These are phyloP conservation scores for Mucor saturninus DNA, from an alignment of 371 early-diverging fungal species.

Conservation along the genomic window DNA sequence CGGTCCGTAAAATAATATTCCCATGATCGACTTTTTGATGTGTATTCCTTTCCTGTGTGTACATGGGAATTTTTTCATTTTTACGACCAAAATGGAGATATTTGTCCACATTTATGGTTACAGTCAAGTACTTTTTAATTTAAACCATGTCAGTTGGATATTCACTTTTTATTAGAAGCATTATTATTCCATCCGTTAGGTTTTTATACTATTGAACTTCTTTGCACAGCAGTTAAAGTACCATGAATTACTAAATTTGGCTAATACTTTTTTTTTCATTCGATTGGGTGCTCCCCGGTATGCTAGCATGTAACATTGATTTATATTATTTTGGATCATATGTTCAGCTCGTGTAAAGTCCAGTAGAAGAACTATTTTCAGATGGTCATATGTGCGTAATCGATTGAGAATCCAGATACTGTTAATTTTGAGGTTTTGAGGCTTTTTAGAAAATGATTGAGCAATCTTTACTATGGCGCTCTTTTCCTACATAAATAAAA, in stretches of 20 bases:
- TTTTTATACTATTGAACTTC: too few species aligned
- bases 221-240: too few species aligned
- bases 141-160: neutral
- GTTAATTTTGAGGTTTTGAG: too few species aligned
- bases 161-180: too few species aligned
- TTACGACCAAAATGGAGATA: neutral
- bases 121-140: neutral
- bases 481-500: neutral
- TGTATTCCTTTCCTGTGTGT: neutral
- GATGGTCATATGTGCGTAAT: too few species aligned
- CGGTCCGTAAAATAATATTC: neutral
- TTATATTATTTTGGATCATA: neutral
- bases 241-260: too few species aligned
- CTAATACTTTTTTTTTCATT: neutral
- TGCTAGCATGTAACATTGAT: neutral
- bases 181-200: too few species aligned
- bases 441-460: neutral
- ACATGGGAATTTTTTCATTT: neutral
- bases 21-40: neutral
- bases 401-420: too few species aligned
- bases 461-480: neutral
- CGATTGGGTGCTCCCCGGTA: neutral
- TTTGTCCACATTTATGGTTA: neutral
- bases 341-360: neutral
- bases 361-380: neutral